Conservation (phyloP, 768 basidiomycete species). For the Suillus ampliporus region DNA sequence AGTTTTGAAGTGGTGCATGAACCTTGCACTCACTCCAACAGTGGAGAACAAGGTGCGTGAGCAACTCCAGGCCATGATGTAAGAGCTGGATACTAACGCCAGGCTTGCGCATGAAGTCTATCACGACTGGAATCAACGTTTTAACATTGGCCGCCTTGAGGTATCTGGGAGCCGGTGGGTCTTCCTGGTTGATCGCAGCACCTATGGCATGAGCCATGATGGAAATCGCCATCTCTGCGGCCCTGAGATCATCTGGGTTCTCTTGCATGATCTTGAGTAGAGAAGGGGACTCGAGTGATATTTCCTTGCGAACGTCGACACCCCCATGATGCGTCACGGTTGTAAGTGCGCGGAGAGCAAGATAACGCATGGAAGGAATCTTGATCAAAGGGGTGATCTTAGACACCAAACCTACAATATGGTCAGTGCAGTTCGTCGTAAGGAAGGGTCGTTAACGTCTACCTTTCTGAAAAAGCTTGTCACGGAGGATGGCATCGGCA, state of each 20-base stretch:
- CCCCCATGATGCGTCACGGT: conserved; percentile 71
- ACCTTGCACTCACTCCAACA: conserved; percentile 50
- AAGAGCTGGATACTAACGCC: conserved; percentile 47
- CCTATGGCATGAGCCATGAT: conserved; percentile 58
- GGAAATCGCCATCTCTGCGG: conserved; percentile 56
- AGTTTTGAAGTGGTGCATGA: conserved; percentile 49
- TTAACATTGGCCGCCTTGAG: conserved; percentile 49
- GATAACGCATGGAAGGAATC: conserved; percentile 50
- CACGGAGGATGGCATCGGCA: conserved; percentile 60
- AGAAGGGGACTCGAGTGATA: conserved; percentile 48
- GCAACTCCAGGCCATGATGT: conserved; percentile 56
- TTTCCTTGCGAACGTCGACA: conserved; percentile 49
- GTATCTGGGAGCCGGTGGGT: conserved; percentile 41
- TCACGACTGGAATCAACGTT: conserved; percentile 47
- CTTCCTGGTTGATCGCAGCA: conserved; percentile 48
- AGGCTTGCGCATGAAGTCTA: conserved; percentile 51
- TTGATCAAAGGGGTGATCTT: conserved; percentile 62
- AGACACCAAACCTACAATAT: conserved; percentile 53
- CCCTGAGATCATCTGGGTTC: conserved; percentile 53
- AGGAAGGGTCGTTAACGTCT: background rate
- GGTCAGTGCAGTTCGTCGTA: conserved; percentile 3
- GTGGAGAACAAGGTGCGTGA: conserved; percentile 50
- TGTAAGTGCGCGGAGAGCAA: conserved; percentile 60
- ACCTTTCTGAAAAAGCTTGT: conserved; percentile 66
- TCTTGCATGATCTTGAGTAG: conserved; percentile 55